phyloP scores from a whole-genome alignment of 331 rosid species.

The Telfairia occidentalis region DNA sequence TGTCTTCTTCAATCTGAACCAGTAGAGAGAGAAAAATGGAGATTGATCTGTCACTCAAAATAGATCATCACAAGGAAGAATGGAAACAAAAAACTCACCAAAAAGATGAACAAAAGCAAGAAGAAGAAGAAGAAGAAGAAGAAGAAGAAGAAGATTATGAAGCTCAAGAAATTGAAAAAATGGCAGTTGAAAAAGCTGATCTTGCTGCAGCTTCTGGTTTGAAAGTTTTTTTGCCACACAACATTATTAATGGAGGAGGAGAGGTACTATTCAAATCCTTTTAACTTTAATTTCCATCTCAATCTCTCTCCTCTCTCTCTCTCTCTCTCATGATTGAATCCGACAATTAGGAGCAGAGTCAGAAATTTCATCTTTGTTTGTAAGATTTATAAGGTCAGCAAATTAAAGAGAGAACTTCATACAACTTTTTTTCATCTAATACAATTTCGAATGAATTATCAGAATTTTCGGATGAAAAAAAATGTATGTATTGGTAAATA shows the following conservation, averaged over 20 bases:
- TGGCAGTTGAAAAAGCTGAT: conserved; percentile 3
- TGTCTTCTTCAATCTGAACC: conserved; percentile 28
- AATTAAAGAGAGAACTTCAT: no score
- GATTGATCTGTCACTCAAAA: conserved; percentile 59
- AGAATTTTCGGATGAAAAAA: no score
- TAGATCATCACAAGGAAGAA: conserved; percentile 23
- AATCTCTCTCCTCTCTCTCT: background rate
- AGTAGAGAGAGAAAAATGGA: conserved; percentile 29
- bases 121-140: background rate
- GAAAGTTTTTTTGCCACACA: conserved; percentile 27
- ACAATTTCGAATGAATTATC: no score
- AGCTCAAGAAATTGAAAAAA: background rate
- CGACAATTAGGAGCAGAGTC: no score
- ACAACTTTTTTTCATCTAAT: no score
- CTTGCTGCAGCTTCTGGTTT: conserved; percentile 36
- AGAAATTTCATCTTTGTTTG: no score
- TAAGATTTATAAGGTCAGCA: no score
- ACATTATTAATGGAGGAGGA: conserved; percentile 30
- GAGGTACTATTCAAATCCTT: conserved; percentile 22
- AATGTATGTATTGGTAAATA: no score
- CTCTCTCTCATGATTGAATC: background rate
- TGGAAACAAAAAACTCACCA: background rate
- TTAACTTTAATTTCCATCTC: no score
- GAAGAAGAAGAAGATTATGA: background rate
- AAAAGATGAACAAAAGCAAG: background rate